Evolutionary conservation across 306 rosid species (phyloP), one percentile per base, ranked within the genome.

Genomic region (Vigna hirtella): DNA sequence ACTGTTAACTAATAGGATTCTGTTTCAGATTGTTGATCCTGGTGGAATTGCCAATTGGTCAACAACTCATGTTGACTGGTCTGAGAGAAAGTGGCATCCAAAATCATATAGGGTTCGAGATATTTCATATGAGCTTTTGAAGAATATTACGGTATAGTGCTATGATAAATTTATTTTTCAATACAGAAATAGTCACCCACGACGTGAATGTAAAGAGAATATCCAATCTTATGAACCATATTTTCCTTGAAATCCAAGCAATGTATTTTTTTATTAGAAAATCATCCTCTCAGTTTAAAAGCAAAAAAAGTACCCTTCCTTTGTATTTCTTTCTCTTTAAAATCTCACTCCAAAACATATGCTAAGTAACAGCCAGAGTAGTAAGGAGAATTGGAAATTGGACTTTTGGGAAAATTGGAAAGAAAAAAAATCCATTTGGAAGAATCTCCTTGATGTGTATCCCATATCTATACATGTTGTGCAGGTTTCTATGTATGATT

Each of bases 1-100:
- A 52, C n/a, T 17, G 24, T 28, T 58, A 38, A 12, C 71, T 82
- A 36, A 81, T 61, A 1, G 66, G 3, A 70, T 15, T 70, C 17
- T 57, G 48, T 70, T 73, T 57, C 72, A 96, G 99, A 81, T 96
- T 47, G 77, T 87, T 7, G 97, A 96, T 82, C 94, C 98, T 12
- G 91, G 91, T 49, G 99, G 99, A 69, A 89, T 96, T 38, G 90
- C 99, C 7, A 96, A 96, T 80, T 96, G 98, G 99, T 93, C 99
- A 2, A 79, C 93, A 80, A 96, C 99, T 34, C 92, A 91, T 56
- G 99, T 96, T 70, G 99, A 96, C 71, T 96, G 99, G 99, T 96
- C 99, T 6, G 97, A 96, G 83, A 84, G 87, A 86, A 93, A 93
- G 79, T 93, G 98, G 99, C 99, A 96, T 66, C 99, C 99, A 7